Evolutionary conservation across 2,329 filamentous ascomycete genomes (phyloP).

Genomic region (Hypoxylon rubiginosum): DNA sequence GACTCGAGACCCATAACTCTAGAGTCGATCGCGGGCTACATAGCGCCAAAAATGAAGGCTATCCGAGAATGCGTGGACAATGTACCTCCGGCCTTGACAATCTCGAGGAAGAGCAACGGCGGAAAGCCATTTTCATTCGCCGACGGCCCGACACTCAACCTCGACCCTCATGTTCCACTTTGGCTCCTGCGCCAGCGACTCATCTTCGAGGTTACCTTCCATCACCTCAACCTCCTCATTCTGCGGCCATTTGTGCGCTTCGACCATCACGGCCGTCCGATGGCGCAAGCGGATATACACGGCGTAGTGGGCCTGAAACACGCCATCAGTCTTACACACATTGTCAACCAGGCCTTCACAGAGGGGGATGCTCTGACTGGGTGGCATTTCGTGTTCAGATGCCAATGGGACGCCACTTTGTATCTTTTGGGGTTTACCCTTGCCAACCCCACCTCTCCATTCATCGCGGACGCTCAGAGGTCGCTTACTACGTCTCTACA

Average conservation of each 20-base stretch:
- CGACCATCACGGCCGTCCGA: slow-evolving; percentile 8
- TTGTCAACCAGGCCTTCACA: slow-evolving; percentile 19
- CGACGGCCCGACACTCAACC: slow-evolving; percentile 7
- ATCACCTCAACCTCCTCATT: slow-evolving; percentile 21
- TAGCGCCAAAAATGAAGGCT: slow-evolving; percentile 1
- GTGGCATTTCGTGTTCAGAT: slow-evolving; percentile 20
- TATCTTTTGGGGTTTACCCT: slow-evolving; percentile 13
- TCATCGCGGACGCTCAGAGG: neutral
- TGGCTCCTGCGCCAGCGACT: slow-evolving; percentile 22
- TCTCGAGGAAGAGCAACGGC: slow-evolving; percentile 7
- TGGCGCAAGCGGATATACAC: slow-evolving; percentile 13
- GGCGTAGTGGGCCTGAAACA: slow-evolving; percentile 16
- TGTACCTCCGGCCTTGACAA: slow-evolving; percentile 10
- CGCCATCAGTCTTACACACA: slow-evolving; percentile 15
- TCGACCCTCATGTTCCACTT: slow-evolving; percentile 15
- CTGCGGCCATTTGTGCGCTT: slow-evolving; percentile 14
- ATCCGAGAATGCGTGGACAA: slow-evolving; percentile 3
- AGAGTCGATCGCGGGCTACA: neutral
- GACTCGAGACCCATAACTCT: neutral
- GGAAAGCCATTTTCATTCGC: slow-evolving; percentile 13
- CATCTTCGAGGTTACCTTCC: slow-evolving; percentile 13
- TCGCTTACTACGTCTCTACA: slow-evolving; percentile 1
- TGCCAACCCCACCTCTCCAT: slow-evolving; percentile 2
- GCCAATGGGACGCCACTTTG: slow-evolving; percentile 25
- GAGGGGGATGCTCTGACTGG: slow-evolving; percentile 20